Base-by-base conservation (phyloP, 805 yeast genomes). In the Spathaspora hagerdaliae region DNA sequence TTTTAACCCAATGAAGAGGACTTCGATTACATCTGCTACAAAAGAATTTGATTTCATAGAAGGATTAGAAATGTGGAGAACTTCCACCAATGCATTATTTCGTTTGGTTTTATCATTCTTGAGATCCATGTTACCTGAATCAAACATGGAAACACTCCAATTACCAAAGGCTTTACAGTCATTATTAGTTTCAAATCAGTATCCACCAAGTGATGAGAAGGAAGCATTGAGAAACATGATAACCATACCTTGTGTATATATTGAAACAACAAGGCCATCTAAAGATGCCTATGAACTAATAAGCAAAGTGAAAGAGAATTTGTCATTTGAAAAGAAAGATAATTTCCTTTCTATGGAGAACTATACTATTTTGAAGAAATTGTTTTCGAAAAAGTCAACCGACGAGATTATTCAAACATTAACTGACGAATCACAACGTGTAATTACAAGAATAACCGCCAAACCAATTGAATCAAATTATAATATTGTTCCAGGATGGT, bases 11-110 rank as follows among this genome's bases (percentile, higher is more conserved):
- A 69, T 69, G 39, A 69, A 57, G 46, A 74, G 76, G 1, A 70
- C 72, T 10, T 36, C 58, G 33, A 49, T 39, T 12, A 10, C 19
- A 19, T 38, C 43, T 7, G 8, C 14, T 15, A 24, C 27, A 5
- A 51, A 54, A 47, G 75, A 70, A 45, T 54, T 57, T 43, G 60
- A 56, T 38, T 87, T 86, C 59, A 75, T 77, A 33, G 83, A 85
- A 50, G 96, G 96, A 2, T 61, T 88, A 45, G 78, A 79, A 38
- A 77, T 78, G 39, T 89, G 96, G 96, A 70, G 83, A 36, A 81
- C 86, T 2, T 87, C 90, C 2, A 82, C 94, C 5, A 88, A 87
- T 59, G 97, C 96, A 0, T 78, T 88, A 67, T 85, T 87, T 57
- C 97, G 90, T 62, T 63, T 90, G 31, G 70, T 88, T 24, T 64